Evolutionary conservation across 2,329 filamentous ascomycete species (phyloP), one percentile per base, ranked within the genome.

Genomic region (Ophiostoma ulmi): DNA sequence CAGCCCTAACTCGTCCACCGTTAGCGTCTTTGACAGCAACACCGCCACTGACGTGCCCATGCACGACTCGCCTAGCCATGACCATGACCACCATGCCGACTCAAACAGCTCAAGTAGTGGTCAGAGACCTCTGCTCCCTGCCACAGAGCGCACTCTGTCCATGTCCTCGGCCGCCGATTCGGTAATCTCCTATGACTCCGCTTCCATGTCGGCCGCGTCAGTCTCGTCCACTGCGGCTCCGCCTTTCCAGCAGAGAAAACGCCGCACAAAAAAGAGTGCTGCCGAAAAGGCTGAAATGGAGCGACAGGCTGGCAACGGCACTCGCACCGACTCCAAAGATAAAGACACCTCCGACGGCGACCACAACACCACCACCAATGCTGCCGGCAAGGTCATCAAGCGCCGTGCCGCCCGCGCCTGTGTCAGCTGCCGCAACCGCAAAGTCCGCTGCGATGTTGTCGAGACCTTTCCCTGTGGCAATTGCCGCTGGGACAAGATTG

Each of bases 361-460:
- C 10, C 65, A 72, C n/a, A 69, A 48, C 63, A 68, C 77, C 13
- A 78, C 79, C 38, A 75, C 78, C 71, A 80, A 77, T 73, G 79
- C 77, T 48, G 73, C 77, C 11, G 78, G 80, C 72, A 88, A 88
- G 77, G 77, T 84, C 73, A 86, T 81, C 69, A 97, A 97, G 81
- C 87, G 93, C 77, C 87, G 94, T 77, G 93, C 94, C n/a, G 93
- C 93, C 11, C 91, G 94, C 75, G 94, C 94, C 22, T 97, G 94
- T 79, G 92, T 93, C 73, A 93, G 91, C 76, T 97, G 94, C 80
- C 87, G 94, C 76, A 89, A 91, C 71, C 89, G 94, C 77, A 97
- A 97, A 79, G 94, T 97, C 61, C 88, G 94, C 71, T 97, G 94
- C 82, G 94, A 97, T 82, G 93, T 97, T 71, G 93, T 95, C 72